A percentile compares a stretch with the other conserved stretches of the same genome.
These are phyloP conservation scores for Crithidia brevicula DNA, from an alignment of 208 protist genomes.

Conservation along the genomic window DNA sequence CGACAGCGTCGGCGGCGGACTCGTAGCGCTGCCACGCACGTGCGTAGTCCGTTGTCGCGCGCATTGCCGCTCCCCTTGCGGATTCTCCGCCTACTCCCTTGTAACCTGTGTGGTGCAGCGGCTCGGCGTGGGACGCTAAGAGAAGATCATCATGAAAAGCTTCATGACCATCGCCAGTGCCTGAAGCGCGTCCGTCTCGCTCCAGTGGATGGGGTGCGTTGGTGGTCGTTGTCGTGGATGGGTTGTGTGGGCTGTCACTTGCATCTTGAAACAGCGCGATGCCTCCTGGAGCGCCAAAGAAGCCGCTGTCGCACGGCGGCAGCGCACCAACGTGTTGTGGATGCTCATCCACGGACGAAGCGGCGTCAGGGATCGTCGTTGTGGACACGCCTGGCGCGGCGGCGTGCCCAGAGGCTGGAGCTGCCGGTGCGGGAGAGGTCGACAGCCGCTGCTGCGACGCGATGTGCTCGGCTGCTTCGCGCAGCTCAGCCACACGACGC, in stretches of 20 bases:
- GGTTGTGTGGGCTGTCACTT: not conserved
- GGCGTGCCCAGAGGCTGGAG: no score
- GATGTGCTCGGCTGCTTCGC: not conserved
- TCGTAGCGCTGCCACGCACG: conserved; percentile 20
- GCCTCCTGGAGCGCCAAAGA: conserved; percentile 26
- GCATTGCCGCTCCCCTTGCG: no score
- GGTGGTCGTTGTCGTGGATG: no score
- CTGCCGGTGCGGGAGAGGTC: no score
- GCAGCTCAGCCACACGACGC: conserved; percentile 15
- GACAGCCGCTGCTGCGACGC: not conserved
- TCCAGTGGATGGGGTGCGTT: no score
- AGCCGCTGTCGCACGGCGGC: conserved; percentile 27
- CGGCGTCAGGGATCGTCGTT: not conserved
- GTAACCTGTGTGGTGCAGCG: no score
- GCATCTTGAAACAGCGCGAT: not conserved
- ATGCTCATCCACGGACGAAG: not conserved
- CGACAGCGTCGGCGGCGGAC: conserved; percentile 11
- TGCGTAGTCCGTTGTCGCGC: conserved; percentile 21
- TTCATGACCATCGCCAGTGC: no score
- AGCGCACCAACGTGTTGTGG: conserved; percentile 6
- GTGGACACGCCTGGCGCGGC: no score
- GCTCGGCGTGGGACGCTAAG: no score
- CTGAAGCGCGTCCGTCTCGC: no score
- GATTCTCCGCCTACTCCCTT: no score
- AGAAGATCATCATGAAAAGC: no score